Conservation (phyloP, 306 rosid species). For the Acacia crassicarpa region DNA sequence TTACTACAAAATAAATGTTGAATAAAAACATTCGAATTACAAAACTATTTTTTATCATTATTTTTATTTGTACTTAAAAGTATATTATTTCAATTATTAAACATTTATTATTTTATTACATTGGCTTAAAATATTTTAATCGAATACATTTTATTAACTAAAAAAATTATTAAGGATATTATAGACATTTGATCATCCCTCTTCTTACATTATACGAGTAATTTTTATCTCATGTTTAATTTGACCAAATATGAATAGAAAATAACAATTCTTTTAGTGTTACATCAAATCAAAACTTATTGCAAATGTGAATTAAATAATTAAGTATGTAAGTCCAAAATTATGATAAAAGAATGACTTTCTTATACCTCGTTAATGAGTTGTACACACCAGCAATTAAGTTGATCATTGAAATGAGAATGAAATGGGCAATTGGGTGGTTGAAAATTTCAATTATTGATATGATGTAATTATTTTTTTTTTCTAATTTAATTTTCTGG, state of each 20-base stretch:
- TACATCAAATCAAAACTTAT: not conserved
- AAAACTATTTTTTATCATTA: not conserved
- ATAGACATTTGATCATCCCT: not conserved
- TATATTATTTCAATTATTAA: not conserved
- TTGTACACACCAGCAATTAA: not conserved
- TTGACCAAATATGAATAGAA: not conserved
- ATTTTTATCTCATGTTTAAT: too few species aligned
- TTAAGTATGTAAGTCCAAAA: not conserved
- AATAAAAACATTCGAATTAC: not conserved
- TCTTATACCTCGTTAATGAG: not conserved
- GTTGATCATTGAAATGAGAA: not conserved
- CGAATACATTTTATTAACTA: not conserved
- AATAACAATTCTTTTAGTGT: too few species aligned
- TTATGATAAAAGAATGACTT: not conserved
- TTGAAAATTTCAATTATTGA: not conserved
- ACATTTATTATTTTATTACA: too few species aligned
- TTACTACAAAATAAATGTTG: not conserved
- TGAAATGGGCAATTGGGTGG: not conserved
- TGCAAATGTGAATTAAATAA: not conserved
- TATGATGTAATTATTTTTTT: not conserved
- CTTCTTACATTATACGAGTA: too few species aligned
- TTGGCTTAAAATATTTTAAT: not conserved
- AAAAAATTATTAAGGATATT: not conserved
- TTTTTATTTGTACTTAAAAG: not conserved
- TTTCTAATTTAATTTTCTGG: not conserved